phyloP scores from a whole-genome alignment of 257 asterid genomes.

The Ballota nigra region DNA sequence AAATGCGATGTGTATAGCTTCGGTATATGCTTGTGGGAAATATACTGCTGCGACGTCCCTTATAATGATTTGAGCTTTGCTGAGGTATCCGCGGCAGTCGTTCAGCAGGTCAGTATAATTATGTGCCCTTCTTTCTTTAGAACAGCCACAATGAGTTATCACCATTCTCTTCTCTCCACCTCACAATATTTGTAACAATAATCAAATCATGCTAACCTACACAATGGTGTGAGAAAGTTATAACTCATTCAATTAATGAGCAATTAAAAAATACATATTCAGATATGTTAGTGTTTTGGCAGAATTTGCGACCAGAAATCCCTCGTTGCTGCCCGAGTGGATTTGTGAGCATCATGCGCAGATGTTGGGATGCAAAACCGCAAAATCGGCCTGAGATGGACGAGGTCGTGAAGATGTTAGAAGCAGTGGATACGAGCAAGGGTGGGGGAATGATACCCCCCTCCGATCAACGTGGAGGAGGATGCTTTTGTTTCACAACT shows the following conservation, averaged over 20 bases:
- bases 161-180: too few relatives aligned
- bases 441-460: slow-evolving; percentile 67
- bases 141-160: too few relatives aligned
- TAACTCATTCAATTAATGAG: too few relatives aligned
- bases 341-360: slow-evolving; percentile 46
- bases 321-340: slow-evolving; percentile 58
- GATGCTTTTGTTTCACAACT: slow-evolving; percentile 42
- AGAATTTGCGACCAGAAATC: slow-evolving; percentile 50
- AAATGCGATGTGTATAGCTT: slow-evolving; percentile 61
- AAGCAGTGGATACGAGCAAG: slow-evolving; percentile 48
- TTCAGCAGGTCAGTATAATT: slow-evolving; percentile 39
- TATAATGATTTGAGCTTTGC: slow-evolving; percentile 54
- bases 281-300: not conserved
- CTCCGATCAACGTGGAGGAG: slow-evolving; percentile 30
- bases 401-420: slow-evolving; percentile 48
- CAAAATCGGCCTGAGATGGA: slow-evolving; percentile 55
- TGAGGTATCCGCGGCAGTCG: slow-evolving; percentile 54
- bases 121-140: too few relatives aligned
- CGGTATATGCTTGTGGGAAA: slow-evolving; percentile 65
- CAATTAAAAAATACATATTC: too few relatives aligned
- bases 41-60: slow-evolving; percentile 58
- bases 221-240: too few relatives aligned
- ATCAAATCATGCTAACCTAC: too few relatives aligned
- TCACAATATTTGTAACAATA: too few relatives aligned
- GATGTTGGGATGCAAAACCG: slow-evolving; percentile 54